Base-by-base conservation (phyloP, 331 rosid species). In the Telfairia occidentalis region DNA sequence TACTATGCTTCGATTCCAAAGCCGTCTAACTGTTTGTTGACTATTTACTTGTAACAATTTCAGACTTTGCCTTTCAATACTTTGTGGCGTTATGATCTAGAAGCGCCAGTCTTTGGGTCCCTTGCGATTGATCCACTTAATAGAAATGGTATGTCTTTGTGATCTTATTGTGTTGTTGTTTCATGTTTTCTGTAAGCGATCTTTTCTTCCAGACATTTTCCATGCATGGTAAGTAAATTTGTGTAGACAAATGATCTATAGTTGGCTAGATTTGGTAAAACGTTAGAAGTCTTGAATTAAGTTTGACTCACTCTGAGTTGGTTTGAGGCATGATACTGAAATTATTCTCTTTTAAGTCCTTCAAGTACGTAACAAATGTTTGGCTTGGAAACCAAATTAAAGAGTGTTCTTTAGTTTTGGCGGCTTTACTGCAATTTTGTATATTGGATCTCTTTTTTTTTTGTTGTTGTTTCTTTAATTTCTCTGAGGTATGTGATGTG, bases 31-130 rank as follows among this genome's bases (percentile, higher is more conserved):
- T 49, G 7, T 48, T 55, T 50, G 52, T 35, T 66, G 29, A 73
- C 13, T 50, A 50, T 69, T 52, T 29, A 18, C 32, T 32, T 42
- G 37, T 54, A 28, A 38, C 30, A 40, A 69, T 43, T 79, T 76
- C 89, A 93, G 97, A 86, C 64, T 35, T 78, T 75, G 23, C 88
- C 94, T 38, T 93, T 91, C 82, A 78, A 74, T 82, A 76, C 83
- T 71, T 63, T 78, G 77, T 91, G 98, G 98, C 79, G 79, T 53
- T 82, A 79, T 73, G 91, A 91, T 74, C 78, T 88, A 64, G 92
- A 83, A 85, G 92, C 81, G 67, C 97, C 98, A 7, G 86, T 93
- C 69, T 93, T 93, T 82, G 98, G 94, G 66, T 88, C 98, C 79
- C 89, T 88, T 54, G 83, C 87, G 50, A 77, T 91, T 50, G 58